Conservation (phyloP, 192 early-diverging fungal species). For the Linderina pennispora region DNA sequence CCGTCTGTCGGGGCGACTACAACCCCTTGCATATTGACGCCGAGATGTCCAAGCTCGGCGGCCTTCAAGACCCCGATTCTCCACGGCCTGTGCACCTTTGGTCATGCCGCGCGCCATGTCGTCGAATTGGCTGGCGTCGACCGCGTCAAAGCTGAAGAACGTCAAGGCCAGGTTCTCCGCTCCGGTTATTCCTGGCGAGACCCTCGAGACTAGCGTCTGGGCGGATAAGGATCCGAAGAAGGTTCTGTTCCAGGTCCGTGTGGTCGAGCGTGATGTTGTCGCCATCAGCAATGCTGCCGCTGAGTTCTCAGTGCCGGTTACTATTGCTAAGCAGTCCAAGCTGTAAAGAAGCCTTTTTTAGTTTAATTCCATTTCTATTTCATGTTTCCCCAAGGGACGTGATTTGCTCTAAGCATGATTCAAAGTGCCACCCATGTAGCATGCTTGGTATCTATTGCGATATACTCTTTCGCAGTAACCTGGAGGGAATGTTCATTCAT, state of each 20-base stretch:
- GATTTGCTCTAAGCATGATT: no score
- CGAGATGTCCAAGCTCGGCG: conserved; percentile 84
- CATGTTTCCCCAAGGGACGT: no score
- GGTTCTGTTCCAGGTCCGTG: conserved; percentile 90
- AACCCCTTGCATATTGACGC: conserved; percentile 99
- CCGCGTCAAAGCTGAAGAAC: conserved; percentile 58
- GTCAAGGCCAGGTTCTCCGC: conserved; percentile 90
- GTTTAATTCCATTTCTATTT: no score
- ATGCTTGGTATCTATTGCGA: no score
- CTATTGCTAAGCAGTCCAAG: conserved; percentile 18
- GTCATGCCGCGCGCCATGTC: conserved; percentile 87
- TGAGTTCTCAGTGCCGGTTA: conserved; percentile 52
- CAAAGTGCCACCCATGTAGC: no score
- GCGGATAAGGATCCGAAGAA: conserved; percentile 62
- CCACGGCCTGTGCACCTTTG: conserved; percentile 93
- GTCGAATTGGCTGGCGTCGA: conserved; percentile 71
- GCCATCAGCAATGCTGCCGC: conserved; percentile 91
- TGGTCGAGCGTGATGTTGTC: conserved; percentile 90
- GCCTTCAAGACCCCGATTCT: conserved; percentile 96
- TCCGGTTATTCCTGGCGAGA: conserved; percentile 94
- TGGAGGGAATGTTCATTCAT: no score
- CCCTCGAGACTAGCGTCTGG: conserved; percentile 98
- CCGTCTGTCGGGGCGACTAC: conserved; percentile 87
- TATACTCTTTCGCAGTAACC: no score
- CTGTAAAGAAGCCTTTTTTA: no score